Conservation (phyloP, 2,329 filamentous ascomycete species). For the Fusarium sp. region DNA sequence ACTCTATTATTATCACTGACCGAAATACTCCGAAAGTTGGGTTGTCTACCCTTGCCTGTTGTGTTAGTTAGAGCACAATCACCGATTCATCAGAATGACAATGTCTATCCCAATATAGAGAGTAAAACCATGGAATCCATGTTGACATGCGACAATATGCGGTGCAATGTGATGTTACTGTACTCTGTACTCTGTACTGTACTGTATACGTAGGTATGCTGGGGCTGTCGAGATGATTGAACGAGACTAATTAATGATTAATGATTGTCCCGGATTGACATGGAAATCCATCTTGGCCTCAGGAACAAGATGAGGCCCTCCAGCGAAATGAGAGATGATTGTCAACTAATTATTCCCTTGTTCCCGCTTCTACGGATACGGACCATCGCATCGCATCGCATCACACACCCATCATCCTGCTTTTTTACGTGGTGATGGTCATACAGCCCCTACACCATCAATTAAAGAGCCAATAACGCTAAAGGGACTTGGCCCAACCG, state of each 20-base stretch:
- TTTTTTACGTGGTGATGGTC: conserved; percentile 2
- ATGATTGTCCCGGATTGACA: conserved; percentile 21
- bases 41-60: conserved; percentile 25
- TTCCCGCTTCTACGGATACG: neutral
- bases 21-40: conserved; percentile 38
- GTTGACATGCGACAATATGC: conserved; percentile 9
- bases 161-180: neutral
- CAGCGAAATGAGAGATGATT: conserved; percentile 4
- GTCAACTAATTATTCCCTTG: neutral
- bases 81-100: conserved; percentile 27
- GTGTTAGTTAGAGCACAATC: conserved; percentile 9
- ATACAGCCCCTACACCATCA: conserved; percentile 29
- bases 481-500: conserved; percentile 22
- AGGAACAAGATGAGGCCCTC: conserved; percentile 24
- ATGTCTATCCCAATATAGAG: neutral
- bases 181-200: conserved; percentile 3
- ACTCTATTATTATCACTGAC: conserved; percentile 10
- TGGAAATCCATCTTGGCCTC: conserved; percentile 17
- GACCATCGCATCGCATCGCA: conserved; percentile 14
- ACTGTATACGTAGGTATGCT: neutral
- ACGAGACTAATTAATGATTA: neutral
- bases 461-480: conserved; percentile 8
- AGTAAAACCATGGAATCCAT: conserved; percentile 13
- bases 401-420: conserved; percentile 39
- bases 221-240: conserved; percentile 19